Conservation (phyloP, 75 land plant species). For the Selaginella moellendorffii region DNA sequence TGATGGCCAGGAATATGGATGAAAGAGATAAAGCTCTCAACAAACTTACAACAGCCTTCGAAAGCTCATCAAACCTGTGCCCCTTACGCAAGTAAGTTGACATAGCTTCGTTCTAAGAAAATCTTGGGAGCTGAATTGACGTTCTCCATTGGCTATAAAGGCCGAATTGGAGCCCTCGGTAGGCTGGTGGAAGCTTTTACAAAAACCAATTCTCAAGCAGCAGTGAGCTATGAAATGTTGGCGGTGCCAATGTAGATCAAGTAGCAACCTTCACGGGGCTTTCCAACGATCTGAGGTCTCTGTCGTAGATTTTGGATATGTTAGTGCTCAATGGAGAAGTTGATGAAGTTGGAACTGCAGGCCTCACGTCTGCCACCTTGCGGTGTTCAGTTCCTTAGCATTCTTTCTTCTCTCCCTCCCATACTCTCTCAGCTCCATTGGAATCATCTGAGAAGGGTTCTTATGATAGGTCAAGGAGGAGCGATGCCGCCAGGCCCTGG, state of each 20-base stretch:
- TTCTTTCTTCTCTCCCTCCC: no score
- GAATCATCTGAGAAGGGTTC: no score
- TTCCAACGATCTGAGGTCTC: constrained; percentile 22
- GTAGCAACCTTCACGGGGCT: constrained; percentile 28
- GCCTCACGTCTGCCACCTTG: no score
- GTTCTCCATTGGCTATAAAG: constrained; percentile 23
- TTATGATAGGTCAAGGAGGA: no score
- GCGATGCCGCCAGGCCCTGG: no score
- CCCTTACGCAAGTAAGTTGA: no score
- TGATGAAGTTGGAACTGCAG: constrained; percentile 38
- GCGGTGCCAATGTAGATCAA: constrained; percentile 36
- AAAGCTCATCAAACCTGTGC: constrained; percentile 42
- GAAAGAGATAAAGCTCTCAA: constrained; percentile 30
- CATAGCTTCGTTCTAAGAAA: no score
- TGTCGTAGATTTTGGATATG: constrained; percentile 29
- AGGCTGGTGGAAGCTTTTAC: constrained; percentile 70
- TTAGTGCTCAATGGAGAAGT: constrained; percentile 46
- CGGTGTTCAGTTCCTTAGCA: no score
- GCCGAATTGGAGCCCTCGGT: constrained; percentile 60
- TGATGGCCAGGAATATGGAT: constrained; percentile 35
- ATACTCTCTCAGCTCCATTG: no score
- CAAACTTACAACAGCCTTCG: constrained; percentile 30
- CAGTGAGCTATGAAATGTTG: constrained; percentile 34
- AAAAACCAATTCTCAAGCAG: constrained; percentile 36
- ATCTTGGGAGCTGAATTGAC: no score